A percentile compares a stretch with the other conserved stretches of the same genome.
Conservation (phyloP, 179 eudicot species). For the Silene noctiflora region DNA sequence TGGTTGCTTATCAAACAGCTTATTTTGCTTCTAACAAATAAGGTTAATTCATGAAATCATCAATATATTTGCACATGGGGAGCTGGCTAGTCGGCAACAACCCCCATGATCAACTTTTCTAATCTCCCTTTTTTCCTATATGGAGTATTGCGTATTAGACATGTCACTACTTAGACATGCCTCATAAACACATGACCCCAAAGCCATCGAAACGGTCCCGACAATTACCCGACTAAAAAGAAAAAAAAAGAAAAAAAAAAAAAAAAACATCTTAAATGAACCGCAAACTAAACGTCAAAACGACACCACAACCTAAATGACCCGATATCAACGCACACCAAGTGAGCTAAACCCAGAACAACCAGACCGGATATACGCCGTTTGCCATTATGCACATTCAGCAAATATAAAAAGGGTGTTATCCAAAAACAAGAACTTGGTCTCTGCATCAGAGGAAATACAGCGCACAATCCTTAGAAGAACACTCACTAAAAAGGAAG, state of each 20-base stretch:
- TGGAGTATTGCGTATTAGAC: background rate
- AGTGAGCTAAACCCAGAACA: too few species aligned
- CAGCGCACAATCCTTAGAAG: background rate
- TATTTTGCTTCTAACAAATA: background rate
- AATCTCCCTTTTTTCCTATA: constrained; percentile 4
- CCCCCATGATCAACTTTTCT: constrained; percentile 6
- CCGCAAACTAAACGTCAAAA: too few species aligned
- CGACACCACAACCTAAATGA: too few species aligned
- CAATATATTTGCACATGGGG: constrained; percentile 9
- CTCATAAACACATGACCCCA: background rate
- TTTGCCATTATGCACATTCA: too few species aligned
- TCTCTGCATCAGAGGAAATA: too few species aligned
- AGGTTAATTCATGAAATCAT: constrained; percentile 17
- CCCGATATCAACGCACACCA: too few species aligned
- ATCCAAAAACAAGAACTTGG: too few species aligned
- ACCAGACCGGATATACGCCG: too few species aligned
- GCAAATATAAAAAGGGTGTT: too few species aligned
- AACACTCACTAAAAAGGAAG: constrained; percentile 18
- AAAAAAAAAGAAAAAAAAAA: too few species aligned
- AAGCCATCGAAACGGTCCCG: background rate
- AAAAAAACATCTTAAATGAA: too few species aligned
- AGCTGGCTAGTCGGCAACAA: constrained; percentile 23
- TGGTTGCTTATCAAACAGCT: constrained; percentile 21
- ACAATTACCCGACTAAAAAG: too few species aligned
- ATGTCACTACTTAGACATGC: background rate